Evolutionary conservation across 352 stramenopile species (phyloP), one percentile per base, ranked within the genome.

Genomic region (Phytophthora capsici): DNA sequence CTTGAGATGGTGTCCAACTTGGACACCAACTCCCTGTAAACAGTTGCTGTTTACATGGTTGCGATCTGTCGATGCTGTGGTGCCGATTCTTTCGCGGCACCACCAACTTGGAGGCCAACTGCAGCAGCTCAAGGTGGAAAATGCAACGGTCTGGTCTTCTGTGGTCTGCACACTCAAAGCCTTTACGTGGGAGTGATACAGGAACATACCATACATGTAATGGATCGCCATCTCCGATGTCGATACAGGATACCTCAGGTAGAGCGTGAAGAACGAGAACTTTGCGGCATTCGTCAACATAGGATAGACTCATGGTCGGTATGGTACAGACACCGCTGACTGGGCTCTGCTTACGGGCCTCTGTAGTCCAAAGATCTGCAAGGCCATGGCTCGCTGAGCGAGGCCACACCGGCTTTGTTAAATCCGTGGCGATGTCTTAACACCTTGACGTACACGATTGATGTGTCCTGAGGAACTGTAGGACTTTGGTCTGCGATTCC

Each of bases 31-130:
- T 9, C 6, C 4, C 37, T 40, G 59, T 62, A 56, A 62, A 55
- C 60, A 19, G 5, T 10, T 1, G 2, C 40, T 7, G 51, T 63
- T 56, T 68, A 63, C 44, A 43, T 23, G 13, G 41, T 28, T 28
- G 7, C 13, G 30, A 52, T 41, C 12, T 19, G 45, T 8, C 36
- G 25, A 26, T 32, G 25, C 56, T 7, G 43, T 50, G 58, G 40
- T 19, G 30, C 41, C 50, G 16, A 51, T 70, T 65, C 30, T 66
- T 66, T 66, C 60, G 60, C 60, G 60, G 53, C 28, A 9, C 16
- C 17, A 3, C 26, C 3, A 40, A 48, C 23, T 36, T 37, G 30
- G 28, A 34, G 9, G 13, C 28, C 9, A 34, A 34, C 7, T 13
- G 28, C 28, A 34, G 6, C 22, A 2, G 17, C 16, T 25, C 25